Conservation (phyloP, 2,329 filamentous ascomycete species). For the Conoideocrella luteorostrata region DNA sequence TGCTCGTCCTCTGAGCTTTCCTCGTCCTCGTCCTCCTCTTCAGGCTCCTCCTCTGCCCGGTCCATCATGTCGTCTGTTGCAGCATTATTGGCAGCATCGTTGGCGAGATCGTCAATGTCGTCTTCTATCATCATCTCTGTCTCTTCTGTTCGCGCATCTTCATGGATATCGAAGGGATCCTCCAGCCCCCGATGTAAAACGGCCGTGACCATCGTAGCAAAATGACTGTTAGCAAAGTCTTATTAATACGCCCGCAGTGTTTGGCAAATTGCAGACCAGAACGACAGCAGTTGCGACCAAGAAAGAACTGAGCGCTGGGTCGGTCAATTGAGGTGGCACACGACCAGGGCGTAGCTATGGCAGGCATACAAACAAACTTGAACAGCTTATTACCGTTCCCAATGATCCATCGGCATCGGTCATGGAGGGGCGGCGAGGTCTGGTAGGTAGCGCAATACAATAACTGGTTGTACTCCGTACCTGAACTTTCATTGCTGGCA, state of each 20-base stretch:
- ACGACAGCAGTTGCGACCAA: no score
- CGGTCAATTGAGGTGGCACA: neutral
- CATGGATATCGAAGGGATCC: slow-evolving; percentile 41
- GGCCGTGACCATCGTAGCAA: slow-evolving; percentile 7
- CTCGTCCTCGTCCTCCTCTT: slow-evolving; percentile 24
- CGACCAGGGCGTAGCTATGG: no score
- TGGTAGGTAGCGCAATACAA: neutral
- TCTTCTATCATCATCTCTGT: slow-evolving; percentile 44
- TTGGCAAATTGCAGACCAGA: no score
- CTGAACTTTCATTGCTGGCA: no score
- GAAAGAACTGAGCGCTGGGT: no score
- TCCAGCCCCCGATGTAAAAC: slow-evolving; percentile 14
- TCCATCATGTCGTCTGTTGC: slow-evolving; percentile 19
- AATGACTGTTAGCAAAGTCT: no score
- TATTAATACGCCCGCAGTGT: no score
- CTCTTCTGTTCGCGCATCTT: slow-evolving; percentile 44
- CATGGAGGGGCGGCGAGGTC: neutral
- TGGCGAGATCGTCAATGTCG: slow-evolving; percentile 24
- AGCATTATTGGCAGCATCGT: slow-evolving; percentile 18
- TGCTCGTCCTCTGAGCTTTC: slow-evolving; percentile 50
- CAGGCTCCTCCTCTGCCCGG: slow-evolving; percentile 21
- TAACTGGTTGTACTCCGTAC: no score
- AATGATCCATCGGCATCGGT: neutral
- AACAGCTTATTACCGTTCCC: neutral
- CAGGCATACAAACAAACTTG: neutral